A percentile compares a stretch with the other conserved stretches of the same genome.
These are phyloP conservation scores for Auricularia sp. DNA, from an alignment of 768 basidiomycete genomes.

Conservation along the genomic window DNA sequence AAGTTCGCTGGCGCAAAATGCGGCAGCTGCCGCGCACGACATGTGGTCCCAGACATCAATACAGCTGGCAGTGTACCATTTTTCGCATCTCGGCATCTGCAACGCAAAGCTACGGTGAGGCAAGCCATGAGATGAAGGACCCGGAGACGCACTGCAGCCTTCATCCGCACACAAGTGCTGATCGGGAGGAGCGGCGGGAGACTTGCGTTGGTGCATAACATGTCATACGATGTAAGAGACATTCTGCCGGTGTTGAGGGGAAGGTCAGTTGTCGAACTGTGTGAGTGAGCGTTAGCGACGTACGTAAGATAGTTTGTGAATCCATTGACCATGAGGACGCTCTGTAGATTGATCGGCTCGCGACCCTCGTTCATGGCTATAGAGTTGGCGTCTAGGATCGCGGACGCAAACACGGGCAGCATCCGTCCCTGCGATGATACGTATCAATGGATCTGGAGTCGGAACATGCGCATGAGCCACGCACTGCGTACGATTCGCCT, in stretches of 20 bases:
- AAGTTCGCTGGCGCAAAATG: slow-evolving; percentile 25
- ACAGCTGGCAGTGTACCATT: slow-evolving; percentile 31
- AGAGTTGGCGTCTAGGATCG: slow-evolving; percentile 40
- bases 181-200: slow-evolving; percentile 8
- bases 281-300: background rate
- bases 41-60: slow-evolving; percentile 34
- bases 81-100: slow-evolving; percentile 38
- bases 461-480: slow-evolving; percentile 8
- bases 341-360: slow-evolving; percentile 40
- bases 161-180: background rate
- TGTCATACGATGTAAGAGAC: slow-evolving; percentile 37
- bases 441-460: background rate
- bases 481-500: slow-evolving; percentile 47
- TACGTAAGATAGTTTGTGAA: slow-evolving; percentile 5
- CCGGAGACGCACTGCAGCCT: background rate
- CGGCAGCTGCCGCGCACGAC: slow-evolving; percentile 31
- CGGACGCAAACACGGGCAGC: slow-evolving; percentile 40
- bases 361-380: slow-evolving; percentile 32
- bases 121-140: slow-evolving; percentile 10
- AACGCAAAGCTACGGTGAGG: background rate
- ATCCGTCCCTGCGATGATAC: slow-evolving; percentile 34
- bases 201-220: slow-evolving; percentile 46
- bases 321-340: slow-evolving; percentile 33
- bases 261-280: background rate
- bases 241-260: slow-evolving; percentile 16